Percentiles rank a stretch among this genome's conserved stretches.
phyloP scores from a whole-genome alignment of 495 filamentous ascomycete species.

The Schizothecium vesticola region DNA sequence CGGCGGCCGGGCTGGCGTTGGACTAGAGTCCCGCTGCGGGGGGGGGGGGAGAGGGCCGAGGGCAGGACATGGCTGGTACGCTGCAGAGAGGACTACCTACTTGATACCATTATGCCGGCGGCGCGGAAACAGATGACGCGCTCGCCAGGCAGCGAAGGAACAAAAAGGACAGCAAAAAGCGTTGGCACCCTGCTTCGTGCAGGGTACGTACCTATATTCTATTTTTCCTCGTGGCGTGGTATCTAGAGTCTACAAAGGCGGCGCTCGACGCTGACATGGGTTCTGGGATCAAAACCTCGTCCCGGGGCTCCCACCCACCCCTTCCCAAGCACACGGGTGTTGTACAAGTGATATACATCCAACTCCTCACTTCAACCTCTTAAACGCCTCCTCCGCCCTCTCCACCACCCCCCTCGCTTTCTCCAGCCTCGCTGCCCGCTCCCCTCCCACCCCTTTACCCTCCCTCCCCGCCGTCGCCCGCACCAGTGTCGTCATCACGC shows the following conservation, averaged over 20 bases:
- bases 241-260: slow-evolving; percentile 9
- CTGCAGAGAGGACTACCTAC: background rate
- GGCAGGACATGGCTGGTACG: background rate
- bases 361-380: slow-evolving; percentile 10
- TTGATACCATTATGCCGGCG: slow-evolving; percentile 6
- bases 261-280: background rate
- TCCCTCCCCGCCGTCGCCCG: slow-evolving; percentile 28
- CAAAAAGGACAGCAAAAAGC: background rate
- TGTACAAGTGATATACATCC: slow-evolving; percentile 10
- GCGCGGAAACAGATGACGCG: background rate
- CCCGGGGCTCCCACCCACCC: background rate
- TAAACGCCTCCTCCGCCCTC: slow-evolving; percentile 38
- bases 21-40: background rate
- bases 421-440: slow-evolving; percentile 42
- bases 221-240: background rate
- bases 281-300: background rate
- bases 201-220: slow-evolving; percentile 9
- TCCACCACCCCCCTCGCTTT: slow-evolving; percentile 52
- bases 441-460: slow-evolving; percentile 18
- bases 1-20: background rate
- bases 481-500: slow-evolving; percentile 52
- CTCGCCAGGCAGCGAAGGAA: background rate
- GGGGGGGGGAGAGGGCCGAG: background rate
- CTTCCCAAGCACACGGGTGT: background rate
- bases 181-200: slow-evolving; percentile 1